These are phyloP conservation scores for Diplogelasinospora grovesii DNA, from an alignment of 495 filamentous ascomycete genomes.

Conservation along the genomic window DNA sequence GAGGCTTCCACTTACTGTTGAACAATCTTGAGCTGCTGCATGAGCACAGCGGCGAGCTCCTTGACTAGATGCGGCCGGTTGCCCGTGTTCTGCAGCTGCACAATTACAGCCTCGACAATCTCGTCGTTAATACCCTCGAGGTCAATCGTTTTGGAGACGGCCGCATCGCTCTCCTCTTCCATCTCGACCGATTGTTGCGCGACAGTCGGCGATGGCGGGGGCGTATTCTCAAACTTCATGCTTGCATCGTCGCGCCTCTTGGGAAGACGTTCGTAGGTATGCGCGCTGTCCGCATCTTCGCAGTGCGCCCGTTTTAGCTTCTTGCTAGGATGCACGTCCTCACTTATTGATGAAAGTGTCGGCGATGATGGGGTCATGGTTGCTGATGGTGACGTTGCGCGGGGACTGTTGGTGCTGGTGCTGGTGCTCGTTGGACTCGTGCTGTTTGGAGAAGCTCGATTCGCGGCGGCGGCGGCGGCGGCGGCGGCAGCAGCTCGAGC, in stretches of 20 bases:
- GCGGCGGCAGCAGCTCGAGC: slow-evolving; percentile 46
- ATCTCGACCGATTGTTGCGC: slow-evolving; percentile 33
- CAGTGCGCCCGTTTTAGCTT: slow-evolving; percentile 79
- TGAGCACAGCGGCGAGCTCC: slow-evolving; percentile 78
- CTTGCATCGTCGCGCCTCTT: slow-evolving; percentile 41
- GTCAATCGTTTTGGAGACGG: slow-evolving; percentile 56
- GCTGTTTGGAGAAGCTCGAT: slow-evolving; percentile 12
- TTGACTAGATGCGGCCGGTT: slow-evolving; percentile 93
- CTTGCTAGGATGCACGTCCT: slow-evolving; percentile 63
- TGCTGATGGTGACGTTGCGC: slow-evolving; percentile 46
- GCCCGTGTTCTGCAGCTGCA: slow-evolving; percentile 84
- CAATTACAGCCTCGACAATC: slow-evolving; percentile 85
- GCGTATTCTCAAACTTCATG: slow-evolving; percentile 62
- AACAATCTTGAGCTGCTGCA: slow-evolving; percentile 70
- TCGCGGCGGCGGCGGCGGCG: slow-evolving; percentile 26
- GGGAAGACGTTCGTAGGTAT: slow-evolving; percentile 44
- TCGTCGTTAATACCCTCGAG: slow-evolving; percentile 88
- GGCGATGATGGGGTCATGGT: slow-evolving; percentile 46
- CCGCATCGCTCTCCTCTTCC: slow-evolving; percentile 25
- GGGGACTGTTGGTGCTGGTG: slow-evolving; percentile 15
- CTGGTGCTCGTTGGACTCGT: slow-evolving; percentile 24
- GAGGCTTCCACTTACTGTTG: slow-evolving; percentile 95
- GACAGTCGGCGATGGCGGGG: slow-evolving; percentile 68
- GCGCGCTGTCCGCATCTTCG: slow-evolving; percentile 41
- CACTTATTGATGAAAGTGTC: slow-evolving; percentile 43